A percentile compares a stretch with the other conserved stretches of the same genome.
Evolutionary conservation across 116 monocot genomes (phyloP).

Genomic region (Dioscorea cayenensis): DNA sequence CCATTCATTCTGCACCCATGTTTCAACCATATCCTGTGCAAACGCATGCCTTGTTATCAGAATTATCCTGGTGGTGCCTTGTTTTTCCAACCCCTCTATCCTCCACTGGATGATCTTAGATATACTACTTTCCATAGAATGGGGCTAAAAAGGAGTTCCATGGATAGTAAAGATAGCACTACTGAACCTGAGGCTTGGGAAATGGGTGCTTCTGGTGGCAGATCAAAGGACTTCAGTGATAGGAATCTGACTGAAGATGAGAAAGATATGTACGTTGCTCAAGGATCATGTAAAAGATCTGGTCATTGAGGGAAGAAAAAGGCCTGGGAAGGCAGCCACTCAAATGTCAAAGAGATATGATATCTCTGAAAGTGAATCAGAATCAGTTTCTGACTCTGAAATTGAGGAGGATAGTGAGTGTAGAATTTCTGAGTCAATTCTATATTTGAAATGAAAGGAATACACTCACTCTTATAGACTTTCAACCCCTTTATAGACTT

Average conservation of each 20-base stretch:
- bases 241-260: slow-evolving; percentile 38
- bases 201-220: slow-evolving; percentile 8
- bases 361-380: slow-evolving; percentile 46
- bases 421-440: too few relatives aligned
- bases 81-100: slow-evolving; percentile 52
- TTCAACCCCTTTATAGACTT: too few relatives aligned
- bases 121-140: slow-evolving; percentile 19
- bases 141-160: slow-evolving; percentile 46
- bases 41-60: slow-evolving; percentile 75
- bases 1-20: slow-evolving; percentile 31
- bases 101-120: slow-evolving; percentile 62
- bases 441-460: too few relatives aligned
- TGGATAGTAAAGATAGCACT: slow-evolving; percentile 40
- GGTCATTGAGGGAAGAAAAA: slow-evolving; percentile 52
- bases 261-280: slow-evolving; percentile 32
- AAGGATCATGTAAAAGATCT: slow-evolving; percentile 39
- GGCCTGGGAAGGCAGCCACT: slow-evolving; percentile 63
- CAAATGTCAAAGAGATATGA: slow-evolving; percentile 55
- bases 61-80: slow-evolving; percentile 59
- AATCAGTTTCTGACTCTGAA: slow-evolving; percentile 43
- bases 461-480: too few relatives aligned
- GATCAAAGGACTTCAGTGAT: slow-evolving; percentile 33
- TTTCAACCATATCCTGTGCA: slow-evolving; percentile 74
- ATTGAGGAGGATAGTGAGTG: slow-evolving; percentile 34
- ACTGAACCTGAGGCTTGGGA: slow-evolving; percentile 23